Base-by-base conservation (phyloP, 1,284 basidiomycete genomes). In the Ustilago vetiveriae region DNA sequence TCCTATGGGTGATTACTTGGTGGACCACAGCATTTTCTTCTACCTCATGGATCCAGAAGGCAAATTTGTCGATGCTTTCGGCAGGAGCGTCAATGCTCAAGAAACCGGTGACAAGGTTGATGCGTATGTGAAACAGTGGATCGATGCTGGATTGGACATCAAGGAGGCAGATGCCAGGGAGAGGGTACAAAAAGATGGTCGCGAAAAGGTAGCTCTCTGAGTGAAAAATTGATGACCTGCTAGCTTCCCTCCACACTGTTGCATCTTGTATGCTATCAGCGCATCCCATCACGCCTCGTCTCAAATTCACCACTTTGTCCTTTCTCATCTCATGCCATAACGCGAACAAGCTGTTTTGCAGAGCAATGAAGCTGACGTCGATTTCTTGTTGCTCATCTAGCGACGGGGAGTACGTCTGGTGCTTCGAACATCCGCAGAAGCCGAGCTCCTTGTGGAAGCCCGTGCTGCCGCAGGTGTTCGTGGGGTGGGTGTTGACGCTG, bases 31-130 rank as follows among this genome's bases (percentile, higher is more conserved):
- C 47, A 97, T 97, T 82, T 98, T 94, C 83, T 92, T 98, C 81
- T 99, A 99, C 84, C 87, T 99, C 30, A 97, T 99, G 94, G 94
- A 98, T 80, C 95, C 96, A 1, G 78, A 79, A 50, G 95, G 95
- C 17, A 87, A 90, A 79, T 99, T 98, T 75, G 92, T 98, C 2
- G 94, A 98, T 76, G 95, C 96, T 3, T 98, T 98, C 82, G 96
- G 95, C 11, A 92, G 96, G 84, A 87, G 86, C 49, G 89, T 87
- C 49, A 87, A 86, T 0, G 86, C 87, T 5, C 86, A 89, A 32
- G 90, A 93, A 32, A 90, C 95, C 14, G 79, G 82, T 9, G 74
- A 69, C 23, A 87, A 87, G 80, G 84, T 86, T 2, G 81, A 83
- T 48, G 83, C 83, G 40, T 86, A 85, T 35, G 83, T 87, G 51